Evolutionary conservation across 228 moss, liverwort and hornwort species (phyloP), one percentile per base, ranked within the genome.

Genomic region (Sphagnum magellanicum): DNA sequence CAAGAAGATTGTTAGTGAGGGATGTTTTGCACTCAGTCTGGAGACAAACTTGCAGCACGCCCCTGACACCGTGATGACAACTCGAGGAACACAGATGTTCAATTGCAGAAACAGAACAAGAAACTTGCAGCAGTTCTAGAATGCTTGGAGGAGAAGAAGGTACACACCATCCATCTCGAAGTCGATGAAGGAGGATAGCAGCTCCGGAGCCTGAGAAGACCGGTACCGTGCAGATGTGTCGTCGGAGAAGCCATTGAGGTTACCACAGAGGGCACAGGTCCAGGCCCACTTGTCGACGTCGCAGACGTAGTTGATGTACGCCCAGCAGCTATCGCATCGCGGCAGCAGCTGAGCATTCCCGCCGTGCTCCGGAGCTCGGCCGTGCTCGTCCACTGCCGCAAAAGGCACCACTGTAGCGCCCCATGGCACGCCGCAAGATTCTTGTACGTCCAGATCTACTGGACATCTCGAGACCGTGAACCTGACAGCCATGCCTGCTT

Each of bases 321-420:
- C 98, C 76, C 86, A 98, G 79, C 98, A 98, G 76, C 85, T 90
- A 64, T 98, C 98, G 73, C 98, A 98, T 51, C 98, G 90, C 50
- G 94, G 88, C 66, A 98, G 74, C 60, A 73, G 59, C 74, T 94
- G 79, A 53, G 90, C 98, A 61, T 78, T 90, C 66, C 78, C 72
- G 53, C 98, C 92, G 10, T 73, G 82, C 70, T 74, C 89, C 15
- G 98, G 92, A 7, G 68, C 59, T 14, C 80, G 84, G 53, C 77
- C 74, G 10, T 84, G 76, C 84, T 98, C 93, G 65, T 98, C 92
- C 46, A 71, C 68, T 14, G 92, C 87, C 14, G 98, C 90, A 73
- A 94, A 98, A 6, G 98, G 98, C 10, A 72, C 81, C 63, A 94
- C 70, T 6, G 92, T 94, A 4, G 91, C 90, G 49, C 94, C 98